Conservation (phyloP, 2,329 filamentous ascomycete species). For the Exophiala alcalophila region DNA sequence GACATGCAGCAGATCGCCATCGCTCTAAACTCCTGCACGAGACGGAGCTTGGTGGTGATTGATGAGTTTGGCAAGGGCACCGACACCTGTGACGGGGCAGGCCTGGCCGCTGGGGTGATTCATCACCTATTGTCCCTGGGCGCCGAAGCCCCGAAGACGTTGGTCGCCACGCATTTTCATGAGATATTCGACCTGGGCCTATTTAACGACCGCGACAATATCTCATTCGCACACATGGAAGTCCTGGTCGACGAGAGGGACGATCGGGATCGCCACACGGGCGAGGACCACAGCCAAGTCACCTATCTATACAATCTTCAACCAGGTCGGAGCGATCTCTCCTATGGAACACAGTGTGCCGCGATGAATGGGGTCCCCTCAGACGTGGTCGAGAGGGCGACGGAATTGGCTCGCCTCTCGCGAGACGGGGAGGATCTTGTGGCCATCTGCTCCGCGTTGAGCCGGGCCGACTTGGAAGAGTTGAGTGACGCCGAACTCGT, state of each 20-base stretch:
- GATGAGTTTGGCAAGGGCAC: constrained; percentile 85
- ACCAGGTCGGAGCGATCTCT: constrained; percentile 68
- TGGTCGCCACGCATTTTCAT: constrained; percentile 64
- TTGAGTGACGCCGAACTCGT: constrained; percentile 60
- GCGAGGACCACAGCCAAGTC: constrained; percentile 51
- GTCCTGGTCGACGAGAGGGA: constrained; percentile 40
- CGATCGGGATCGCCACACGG: background rate
- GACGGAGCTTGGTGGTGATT: constrained; percentile 76
- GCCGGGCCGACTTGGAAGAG: constrained; percentile 59
- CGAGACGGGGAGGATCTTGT: constrained; percentile 73
- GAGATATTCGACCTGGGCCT: constrained; percentile 51
- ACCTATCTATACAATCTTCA: constrained; percentile 67
- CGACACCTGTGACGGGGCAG: constrained; percentile 58
- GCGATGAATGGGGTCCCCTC: constrained; percentile 77
- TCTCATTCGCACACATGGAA: constrained; percentile 61
- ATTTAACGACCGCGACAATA: constrained; percentile 48
- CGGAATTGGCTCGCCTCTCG: constrained; percentile 66
- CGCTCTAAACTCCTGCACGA: constrained; percentile 69
- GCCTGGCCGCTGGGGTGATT: constrained; percentile 61
- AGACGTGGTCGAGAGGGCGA: constrained; percentile 70
- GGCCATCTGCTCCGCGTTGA: constrained; percentile 66
- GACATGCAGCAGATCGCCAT: constrained; percentile 85
- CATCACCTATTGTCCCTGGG: constrained; percentile 54
- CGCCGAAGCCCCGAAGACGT: constrained; percentile 54
- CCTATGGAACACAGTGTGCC: constrained; percentile 83